Conservation (phyloP, 331 rosid genomes). For the Ulmus americana region DNA sequence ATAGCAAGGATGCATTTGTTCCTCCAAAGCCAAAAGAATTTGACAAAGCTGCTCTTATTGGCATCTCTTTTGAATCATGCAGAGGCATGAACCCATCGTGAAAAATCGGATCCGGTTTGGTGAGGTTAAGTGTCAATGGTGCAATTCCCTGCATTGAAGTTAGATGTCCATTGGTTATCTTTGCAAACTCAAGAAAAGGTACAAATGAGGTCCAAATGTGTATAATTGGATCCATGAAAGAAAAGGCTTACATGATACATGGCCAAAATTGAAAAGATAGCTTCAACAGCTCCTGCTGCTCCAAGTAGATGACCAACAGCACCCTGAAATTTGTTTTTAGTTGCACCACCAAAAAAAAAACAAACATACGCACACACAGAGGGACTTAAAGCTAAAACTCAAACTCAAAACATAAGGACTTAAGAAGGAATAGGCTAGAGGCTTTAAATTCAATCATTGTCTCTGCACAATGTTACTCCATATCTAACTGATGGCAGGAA, state of each 20-base stretch:
- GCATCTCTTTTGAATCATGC: conserved; percentile 50
- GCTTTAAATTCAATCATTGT: neutral
- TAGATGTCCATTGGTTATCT: conserved; percentile 4
- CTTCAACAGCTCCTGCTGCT: conserved; percentile 98
- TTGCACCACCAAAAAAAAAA: neutral
- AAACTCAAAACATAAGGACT: neutral
- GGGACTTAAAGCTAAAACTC: no score
- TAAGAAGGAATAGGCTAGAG: neutral
- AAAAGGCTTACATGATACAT: conserved; percentile 44
- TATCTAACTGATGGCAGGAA: neutral
- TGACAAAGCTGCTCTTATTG: conserved; percentile 67
- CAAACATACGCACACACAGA: no score
- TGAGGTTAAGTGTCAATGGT: conserved; percentile 77
- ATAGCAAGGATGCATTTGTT: conserved; percentile 81
- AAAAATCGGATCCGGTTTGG: conserved; percentile 72
- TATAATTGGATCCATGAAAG: neutral
- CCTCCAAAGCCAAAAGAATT: conserved; percentile 97
- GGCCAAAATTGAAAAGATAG: conserved; percentile 81
- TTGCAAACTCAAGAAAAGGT: neutral
- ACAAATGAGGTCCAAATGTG: neutral
- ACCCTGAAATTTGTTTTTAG: conserved; percentile 45
- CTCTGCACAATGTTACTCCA: neutral
- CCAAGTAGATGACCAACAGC: conserved; percentile 96
- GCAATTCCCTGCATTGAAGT: conserved; percentile 67
- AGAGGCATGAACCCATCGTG: conserved; percentile 57